Evolutionary conservation across 768 basidiomycete species (phyloP).

Genomic region (Fomitopsis pulvina): DNA sequence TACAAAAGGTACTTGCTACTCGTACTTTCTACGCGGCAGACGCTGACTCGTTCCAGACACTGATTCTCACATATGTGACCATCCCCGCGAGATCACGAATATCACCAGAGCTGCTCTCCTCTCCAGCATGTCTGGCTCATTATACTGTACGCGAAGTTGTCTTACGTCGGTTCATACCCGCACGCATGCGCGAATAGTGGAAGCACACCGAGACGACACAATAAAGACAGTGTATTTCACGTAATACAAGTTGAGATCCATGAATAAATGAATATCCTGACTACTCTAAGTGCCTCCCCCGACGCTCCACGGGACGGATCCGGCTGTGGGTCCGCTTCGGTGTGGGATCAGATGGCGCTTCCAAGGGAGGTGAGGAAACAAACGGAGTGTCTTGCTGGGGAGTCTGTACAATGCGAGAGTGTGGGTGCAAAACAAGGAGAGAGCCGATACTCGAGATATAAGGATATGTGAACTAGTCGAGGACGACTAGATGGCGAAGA

Average conservation of each 20-base stretch:
- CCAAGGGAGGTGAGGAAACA: too few species aligned
- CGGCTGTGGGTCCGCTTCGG: too few species aligned
- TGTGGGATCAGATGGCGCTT: too few species aligned
- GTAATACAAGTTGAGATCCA: too few species aligned
- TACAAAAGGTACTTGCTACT: conserved; percentile 69
- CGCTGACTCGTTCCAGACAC: conserved; percentile 51
- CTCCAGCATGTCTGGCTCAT: conserved; percentile 68
- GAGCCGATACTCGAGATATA: too few species aligned
- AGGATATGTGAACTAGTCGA: too few species aligned
- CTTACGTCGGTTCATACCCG: conserved; percentile 81
- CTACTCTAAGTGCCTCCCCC: too few species aligned
- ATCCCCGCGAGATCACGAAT: conserved; percentile 72
- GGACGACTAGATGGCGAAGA: neutral
- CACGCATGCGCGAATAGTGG: conserved; percentile 78
- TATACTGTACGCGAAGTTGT: conserved; percentile 84
- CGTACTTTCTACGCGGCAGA: neutral
- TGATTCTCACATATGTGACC: conserved; percentile 86
- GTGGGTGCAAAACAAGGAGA: too few species aligned
- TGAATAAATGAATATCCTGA: too few species aligned
- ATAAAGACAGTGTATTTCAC: neutral
- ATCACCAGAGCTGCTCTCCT: conserved; percentile 42
- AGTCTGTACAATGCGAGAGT: too few species aligned
- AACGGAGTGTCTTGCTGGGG: too few species aligned
- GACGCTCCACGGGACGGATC: too few species aligned
- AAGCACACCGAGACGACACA: neutral